A percentile compares a stretch with the other conserved stretches of the same genome.
phyloP scores from a whole-genome alignment of 495 filamentous ascomycete species.

The Tetracladium setigerum region DNA sequence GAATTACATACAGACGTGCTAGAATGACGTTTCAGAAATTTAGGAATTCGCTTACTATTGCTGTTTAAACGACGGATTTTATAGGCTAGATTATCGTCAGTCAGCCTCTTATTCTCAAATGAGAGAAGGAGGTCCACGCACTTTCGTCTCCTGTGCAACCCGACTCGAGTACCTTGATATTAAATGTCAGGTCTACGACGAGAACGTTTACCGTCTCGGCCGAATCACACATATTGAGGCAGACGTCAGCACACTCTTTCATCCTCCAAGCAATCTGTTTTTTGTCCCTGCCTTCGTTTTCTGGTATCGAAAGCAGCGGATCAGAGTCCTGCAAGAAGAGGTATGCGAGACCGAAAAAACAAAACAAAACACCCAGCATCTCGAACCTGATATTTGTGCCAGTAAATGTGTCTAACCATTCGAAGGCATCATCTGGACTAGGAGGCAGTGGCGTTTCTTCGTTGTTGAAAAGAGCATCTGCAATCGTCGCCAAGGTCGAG shows the following conservation, averaged over 20 bases:
- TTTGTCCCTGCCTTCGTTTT: constrained; percentile 8
- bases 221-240: constrained; percentile 16
- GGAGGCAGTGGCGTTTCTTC: constrained; percentile 45
- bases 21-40: no score
- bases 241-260: constrained; percentile 16
- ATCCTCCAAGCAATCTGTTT: constrained; percentile 13
- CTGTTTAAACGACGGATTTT: constrained; percentile 12
- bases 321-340: constrained; percentile 14
- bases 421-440: constrained; percentile 15
- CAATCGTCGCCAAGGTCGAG: constrained; percentile 36
- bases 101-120: constrained; percentile 12
- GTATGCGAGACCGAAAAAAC: constrained; percentile 12
- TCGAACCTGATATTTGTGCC: constrained; percentile 19
- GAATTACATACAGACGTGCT: no score
- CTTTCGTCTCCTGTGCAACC: constrained; percentile 12
- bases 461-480: constrained; percentile 65
- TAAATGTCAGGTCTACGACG: constrained; percentile 5
- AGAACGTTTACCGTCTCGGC: constrained; percentile 16
- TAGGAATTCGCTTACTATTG: no score
- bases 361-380: constrained; percentile 18
- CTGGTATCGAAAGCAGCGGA: constrained; percentile 6
- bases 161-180: constrained; percentile 8
- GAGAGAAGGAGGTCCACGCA: not conserved
- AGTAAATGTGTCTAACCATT: constrained; percentile 21
- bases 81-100: constrained; percentile 6